Conservation (phyloP, 306 rosid genomes). For the Sphenostylis stenocarpa region DNA sequence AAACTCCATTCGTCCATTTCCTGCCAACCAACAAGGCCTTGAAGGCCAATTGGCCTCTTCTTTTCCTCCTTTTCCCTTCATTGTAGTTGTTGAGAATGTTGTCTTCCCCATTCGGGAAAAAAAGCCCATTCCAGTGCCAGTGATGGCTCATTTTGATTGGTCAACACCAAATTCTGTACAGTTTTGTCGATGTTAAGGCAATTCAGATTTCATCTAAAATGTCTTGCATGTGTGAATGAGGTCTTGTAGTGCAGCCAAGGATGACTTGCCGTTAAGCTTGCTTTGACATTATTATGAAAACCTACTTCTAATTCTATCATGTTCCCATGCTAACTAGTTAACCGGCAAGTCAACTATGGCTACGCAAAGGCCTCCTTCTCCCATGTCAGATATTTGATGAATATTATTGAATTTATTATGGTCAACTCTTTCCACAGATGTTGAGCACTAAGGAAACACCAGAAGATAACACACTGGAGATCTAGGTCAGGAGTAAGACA, state of each 20-base stretch:
- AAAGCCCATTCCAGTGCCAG: conserved; percentile 27
- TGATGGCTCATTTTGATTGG: conserved; percentile 45
- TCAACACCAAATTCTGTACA: conserved; percentile 19
- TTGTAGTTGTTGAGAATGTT: conserved; percentile 37
- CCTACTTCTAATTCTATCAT: neutral
- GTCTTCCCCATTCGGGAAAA: conserved; percentile 53
- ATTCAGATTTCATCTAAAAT: conserved; percentile 43
- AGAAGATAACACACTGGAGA: no score
- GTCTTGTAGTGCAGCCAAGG: conserved; percentile 91
- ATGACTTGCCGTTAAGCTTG: conserved; percentile 86
- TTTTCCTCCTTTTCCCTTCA: conserved; percentile 42
- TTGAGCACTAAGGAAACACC: no score
- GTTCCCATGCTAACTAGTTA: neutral
- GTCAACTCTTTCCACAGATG: neutral
- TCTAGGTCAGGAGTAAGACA: neutral
- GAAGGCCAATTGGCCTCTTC: conserved; percentile 60
- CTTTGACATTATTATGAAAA: neutral
- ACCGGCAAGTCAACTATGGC: conserved; percentile 90
- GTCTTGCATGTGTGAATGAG: conserved; percentile 94
- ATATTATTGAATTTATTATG: neutral
- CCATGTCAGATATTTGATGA: conserved; percentile 76
- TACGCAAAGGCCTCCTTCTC: conserved; percentile 61
- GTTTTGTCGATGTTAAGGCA: neutral
- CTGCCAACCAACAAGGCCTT: conserved; percentile 45
- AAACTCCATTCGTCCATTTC: conserved; percentile 46